Evolutionary conservation across 164 flowering plant species (phyloP).

Genomic region (Paratinospora sagittata): DNA sequence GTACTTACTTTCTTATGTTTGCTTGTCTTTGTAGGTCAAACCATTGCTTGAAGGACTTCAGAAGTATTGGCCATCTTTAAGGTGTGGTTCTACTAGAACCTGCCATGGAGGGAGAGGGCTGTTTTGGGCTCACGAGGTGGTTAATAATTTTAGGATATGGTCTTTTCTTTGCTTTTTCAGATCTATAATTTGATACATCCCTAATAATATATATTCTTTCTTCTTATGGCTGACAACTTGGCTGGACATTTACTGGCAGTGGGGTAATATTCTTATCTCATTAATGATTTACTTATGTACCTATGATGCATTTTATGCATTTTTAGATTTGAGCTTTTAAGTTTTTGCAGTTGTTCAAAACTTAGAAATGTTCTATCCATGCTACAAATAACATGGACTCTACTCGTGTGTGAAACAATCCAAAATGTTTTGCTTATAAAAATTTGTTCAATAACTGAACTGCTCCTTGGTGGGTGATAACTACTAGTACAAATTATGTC

Average conservation of each 20-base stretch:
- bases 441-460: too few relatives aligned
- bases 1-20: too few relatives aligned
- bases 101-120: slow-evolving; percentile 69
- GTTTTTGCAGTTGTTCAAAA: background rate
- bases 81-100: slow-evolving; percentile 31
- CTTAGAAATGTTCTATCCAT: background rate
- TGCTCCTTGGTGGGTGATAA: too few relatives aligned
- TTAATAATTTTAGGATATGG: slow-evolving; percentile 12
- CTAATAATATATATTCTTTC: slow-evolving; percentile 28
- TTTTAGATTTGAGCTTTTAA: background rate
- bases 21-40: too few relatives aligned
- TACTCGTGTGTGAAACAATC: too few relatives aligned
- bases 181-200: slow-evolving; percentile 2
- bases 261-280: slow-evolving; percentile 54
- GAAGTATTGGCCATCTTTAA: slow-evolving; percentile 83
- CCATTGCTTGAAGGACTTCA: slow-evolving; percentile 40
- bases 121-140: slow-evolving; percentile 94
- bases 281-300: background rate
- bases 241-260: slow-evolving; percentile 36
- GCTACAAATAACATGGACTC: background rate
- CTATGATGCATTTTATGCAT: background rate
- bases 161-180: background rate
- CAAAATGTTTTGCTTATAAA: too few relatives aligned
- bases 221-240: slow-evolving; percentile 26
- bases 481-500: too few relatives aligned